Evolutionary conservation across 495 filamentous ascomycete species (phyloP).

Genomic region (Neohortaea acidophila): DNA sequence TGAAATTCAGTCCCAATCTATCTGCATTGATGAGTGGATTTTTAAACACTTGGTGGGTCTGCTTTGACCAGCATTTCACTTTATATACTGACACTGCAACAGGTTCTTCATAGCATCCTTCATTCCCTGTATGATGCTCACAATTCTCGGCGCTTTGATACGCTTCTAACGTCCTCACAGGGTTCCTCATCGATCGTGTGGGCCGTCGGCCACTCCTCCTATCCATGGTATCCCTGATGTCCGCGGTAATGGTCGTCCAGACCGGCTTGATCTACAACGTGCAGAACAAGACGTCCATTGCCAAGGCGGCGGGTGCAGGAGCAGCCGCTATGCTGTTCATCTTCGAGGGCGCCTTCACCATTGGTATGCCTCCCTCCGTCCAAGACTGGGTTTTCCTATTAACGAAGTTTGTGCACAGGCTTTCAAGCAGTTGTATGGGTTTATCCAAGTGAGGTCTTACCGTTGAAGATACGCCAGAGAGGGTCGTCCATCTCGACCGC

Average conservation of each 20-base stretch:
- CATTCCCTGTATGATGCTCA: too few species aligned
- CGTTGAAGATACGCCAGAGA: slow-evolving; percentile 9
- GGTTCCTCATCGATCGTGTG: too few species aligned
- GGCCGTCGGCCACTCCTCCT: neutral
- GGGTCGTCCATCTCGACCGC: slow-evolving; percentile 8
- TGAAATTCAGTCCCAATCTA: neutral
- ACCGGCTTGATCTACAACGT: neutral
- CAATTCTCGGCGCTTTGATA: too few species aligned
- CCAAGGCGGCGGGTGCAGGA: slow-evolving; percentile 18
- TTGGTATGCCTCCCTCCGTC: slow-evolving; percentile 36
- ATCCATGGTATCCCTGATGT: neutral
- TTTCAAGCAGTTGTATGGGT: slow-evolving; percentile 13
- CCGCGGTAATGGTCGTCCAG: neutral
- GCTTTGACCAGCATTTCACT: too few species aligned
- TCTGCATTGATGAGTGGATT: neutral
- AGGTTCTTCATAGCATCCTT: too few species aligned
- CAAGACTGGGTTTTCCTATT: slow-evolving; percentile 58
- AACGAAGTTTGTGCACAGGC: slow-evolving; percentile 20
- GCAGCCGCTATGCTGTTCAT: slow-evolving; percentile 24
- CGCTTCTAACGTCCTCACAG: too few species aligned
- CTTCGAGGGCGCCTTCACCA: slow-evolving; percentile 19
- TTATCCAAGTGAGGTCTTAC: slow-evolving; percentile 9
- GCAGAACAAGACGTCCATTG: slow-evolving; percentile 15
- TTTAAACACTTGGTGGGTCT: neutral
- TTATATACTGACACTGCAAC: too few species aligned